Evolutionary conservation across 1,139 yeast species (phyloP).

Genomic region (Pichia norvegensis): DNA sequence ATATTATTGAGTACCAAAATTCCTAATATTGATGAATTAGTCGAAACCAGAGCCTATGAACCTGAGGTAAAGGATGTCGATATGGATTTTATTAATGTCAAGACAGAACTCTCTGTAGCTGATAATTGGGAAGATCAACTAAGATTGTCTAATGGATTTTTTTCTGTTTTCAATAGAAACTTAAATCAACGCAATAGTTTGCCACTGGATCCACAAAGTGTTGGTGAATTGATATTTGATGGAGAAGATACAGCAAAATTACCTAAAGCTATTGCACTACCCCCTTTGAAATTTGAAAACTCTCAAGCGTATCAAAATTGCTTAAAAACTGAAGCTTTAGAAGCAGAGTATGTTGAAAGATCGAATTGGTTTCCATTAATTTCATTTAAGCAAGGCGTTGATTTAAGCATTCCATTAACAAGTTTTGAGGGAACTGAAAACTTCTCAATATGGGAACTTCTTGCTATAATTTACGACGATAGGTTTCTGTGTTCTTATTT

Average conservation of each 20-base stretch:
- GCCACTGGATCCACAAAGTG: slow-evolving; percentile 27
- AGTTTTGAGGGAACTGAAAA: slow-evolving; percentile 23
- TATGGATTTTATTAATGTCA: slow-evolving; percentile 34
- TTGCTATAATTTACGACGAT: slow-evolving; percentile 53
- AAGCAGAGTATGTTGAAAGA: slow-evolving; percentile 3
- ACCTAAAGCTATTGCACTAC: slow-evolving; percentile 8
- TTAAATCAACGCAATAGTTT: slow-evolving; percentile 22
- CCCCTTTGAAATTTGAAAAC: slow-evolving; percentile 9
- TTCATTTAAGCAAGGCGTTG: slow-evolving; percentile 19
- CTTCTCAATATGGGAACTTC: slow-evolving; percentile 39
- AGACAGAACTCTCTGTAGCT: slow-evolving; percentile 41
- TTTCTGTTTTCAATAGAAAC: slow-evolving; percentile 38
- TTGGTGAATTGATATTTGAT: slow-evolving; percentile 50
- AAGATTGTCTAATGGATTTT: slow-evolving; percentile 45
- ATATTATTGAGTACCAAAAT: neutral
- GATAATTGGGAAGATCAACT: slow-evolving; percentile 60
- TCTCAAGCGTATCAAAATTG: slow-evolving; percentile 9
- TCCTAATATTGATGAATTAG: slow-evolving; percentile 26
- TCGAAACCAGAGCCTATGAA: slow-evolving; percentile 61
- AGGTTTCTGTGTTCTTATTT: slow-evolving; percentile 18
- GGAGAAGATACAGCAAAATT: slow-evolving; percentile 28
- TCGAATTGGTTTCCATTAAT: slow-evolving; percentile 30
- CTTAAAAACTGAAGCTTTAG: slow-evolving; percentile 14
- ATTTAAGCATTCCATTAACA: slow-evolving; percentile 27
- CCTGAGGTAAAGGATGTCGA: slow-evolving; percentile 45